phyloP scores from a whole-genome alignment of 1,284 basidiomycete genomes.

The Microbotryum violaceum region DNA sequence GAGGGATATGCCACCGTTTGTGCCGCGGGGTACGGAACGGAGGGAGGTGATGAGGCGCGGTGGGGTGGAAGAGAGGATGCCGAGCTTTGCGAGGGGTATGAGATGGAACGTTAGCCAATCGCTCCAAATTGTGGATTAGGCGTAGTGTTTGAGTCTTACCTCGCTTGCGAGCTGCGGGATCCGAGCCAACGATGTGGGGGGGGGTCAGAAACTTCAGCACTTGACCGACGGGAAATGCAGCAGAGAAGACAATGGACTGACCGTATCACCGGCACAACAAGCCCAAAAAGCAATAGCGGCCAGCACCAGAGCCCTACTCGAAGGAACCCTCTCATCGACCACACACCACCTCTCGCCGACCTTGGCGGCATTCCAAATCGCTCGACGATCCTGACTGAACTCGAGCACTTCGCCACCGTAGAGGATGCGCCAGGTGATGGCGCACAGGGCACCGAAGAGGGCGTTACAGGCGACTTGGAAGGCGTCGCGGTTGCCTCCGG shows the following conservation, averaged over 20 bases:
- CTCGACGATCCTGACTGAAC: too few relatives aligned
- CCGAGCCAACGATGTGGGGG: constrained; percentile 15
- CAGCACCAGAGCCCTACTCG: constrained; percentile 57
- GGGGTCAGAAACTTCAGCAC: background rate
- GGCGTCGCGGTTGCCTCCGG: constrained; percentile 55
- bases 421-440: constrained; percentile 27
- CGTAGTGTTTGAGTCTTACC: constrained; percentile 3
- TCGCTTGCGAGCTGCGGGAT: constrained; percentile 24
- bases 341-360: constrained; percentile 51
- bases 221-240: background rate
- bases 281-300: constrained; percentile 58
- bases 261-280: constrained; percentile 75
- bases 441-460: constrained; percentile 52
- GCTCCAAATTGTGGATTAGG: too few relatives aligned
- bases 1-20: constrained; percentile 76
- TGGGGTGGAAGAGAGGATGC: constrained; percentile 61
- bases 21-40: constrained; percentile 69
- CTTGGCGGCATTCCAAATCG: constrained; percentile 17
- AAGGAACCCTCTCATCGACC: constrained; percentile 45
- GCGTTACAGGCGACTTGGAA: constrained; percentile 70
- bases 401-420: constrained; percentile 27
- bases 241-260: constrained; percentile 42
- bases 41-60: constrained; percentile 70
- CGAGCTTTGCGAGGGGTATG: constrained; percentile 46
- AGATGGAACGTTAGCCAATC: too few relatives aligned